These are phyloP conservation scores for Astrothelium macrocarpum DNA, from an alignment of 495 filamentous ascomycete genomes.

Conservation along the genomic window DNA sequence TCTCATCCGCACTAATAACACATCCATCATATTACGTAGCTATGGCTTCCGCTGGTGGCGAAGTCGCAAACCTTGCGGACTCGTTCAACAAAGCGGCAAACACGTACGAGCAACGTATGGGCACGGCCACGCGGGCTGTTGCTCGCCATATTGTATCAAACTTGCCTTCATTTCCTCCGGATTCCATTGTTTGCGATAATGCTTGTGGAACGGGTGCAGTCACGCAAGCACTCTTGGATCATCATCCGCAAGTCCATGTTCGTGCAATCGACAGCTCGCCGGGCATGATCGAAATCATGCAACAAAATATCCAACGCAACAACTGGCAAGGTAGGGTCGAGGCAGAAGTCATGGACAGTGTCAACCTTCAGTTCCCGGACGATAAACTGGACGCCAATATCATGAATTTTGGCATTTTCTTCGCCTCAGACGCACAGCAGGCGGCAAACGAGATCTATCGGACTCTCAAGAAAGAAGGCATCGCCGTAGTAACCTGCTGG, in stretches of 20 bases:
- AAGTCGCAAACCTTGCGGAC: neutral
- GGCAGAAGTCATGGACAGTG: neutral
- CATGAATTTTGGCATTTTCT: constrained; percentile 34
- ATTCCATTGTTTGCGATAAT: neutral
- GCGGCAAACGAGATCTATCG: constrained; percentile 27
- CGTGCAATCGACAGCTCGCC: neutral
- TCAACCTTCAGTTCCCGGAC: neutral
- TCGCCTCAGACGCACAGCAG: constrained; percentile 22
- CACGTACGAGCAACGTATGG: neutral
- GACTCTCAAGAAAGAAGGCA: constrained; percentile 31
- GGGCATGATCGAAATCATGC: neutral
- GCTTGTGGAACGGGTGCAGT: neutral
- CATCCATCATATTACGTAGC: too few species aligned
- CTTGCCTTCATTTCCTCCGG: neutral
- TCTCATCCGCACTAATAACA: too few species aligned
- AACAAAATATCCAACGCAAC: neutral
- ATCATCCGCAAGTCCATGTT: neutral
- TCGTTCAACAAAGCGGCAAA: neutral
- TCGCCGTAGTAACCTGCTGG: constrained; percentile 32
- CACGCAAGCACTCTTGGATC: neutral
- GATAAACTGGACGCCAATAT: constrained; percentile 12
- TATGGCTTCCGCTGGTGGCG: too few species aligned
- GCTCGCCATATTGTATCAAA: neutral
- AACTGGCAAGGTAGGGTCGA: neutral
- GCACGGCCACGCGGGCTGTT: neutral